Evolutionary conservation across 176 grass and related monocot species (phyloP).

Genomic region (Phragmites australis): DNA sequence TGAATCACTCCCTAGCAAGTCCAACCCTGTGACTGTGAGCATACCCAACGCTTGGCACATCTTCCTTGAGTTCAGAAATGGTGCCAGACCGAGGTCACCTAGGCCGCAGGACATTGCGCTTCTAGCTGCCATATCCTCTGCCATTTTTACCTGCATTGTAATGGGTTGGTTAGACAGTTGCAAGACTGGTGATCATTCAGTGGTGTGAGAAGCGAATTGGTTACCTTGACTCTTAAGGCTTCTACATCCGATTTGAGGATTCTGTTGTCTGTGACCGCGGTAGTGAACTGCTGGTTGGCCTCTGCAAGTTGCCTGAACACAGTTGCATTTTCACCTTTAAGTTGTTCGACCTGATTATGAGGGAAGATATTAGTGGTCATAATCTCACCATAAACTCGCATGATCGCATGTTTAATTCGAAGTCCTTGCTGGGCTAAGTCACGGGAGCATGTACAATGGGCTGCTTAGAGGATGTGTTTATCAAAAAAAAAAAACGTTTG

Average conservation of each 20-base stretch:
- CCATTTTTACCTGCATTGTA: slow-evolving; percentile 78
- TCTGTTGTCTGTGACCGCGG: slow-evolving; percentile 65
- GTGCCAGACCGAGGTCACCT: slow-evolving; percentile 56
- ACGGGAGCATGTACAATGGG: too few relatives aligned
- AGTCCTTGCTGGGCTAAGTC: background rate
- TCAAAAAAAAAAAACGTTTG: too few relatives aligned
- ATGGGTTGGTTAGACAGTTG: background rate
- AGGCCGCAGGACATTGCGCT: slow-evolving; percentile 60
- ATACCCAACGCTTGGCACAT: slow-evolving; percentile 50
- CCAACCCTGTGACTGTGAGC: slow-evolving; percentile 43
- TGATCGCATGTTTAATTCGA: background rate
- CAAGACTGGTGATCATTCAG: background rate
- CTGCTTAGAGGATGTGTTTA: too few relatives aligned
- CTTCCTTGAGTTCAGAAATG: slow-evolving; percentile 57
- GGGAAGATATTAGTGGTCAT: background rate
- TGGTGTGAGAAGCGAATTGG: background rate
- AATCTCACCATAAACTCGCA: background rate
- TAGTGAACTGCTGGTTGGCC: slow-evolving; percentile 74
- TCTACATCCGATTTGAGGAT: slow-evolving; percentile 92
- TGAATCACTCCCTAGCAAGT: slow-evolving; percentile 40
- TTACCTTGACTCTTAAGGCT: slow-evolving; percentile 75
- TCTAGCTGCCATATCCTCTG: slow-evolving; percentile 78
- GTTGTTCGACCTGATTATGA: slow-evolving; percentile 65
- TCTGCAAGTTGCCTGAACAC: slow-evolving; percentile 67
- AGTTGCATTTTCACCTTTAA: slow-evolving; percentile 64